phyloP scores from a whole-genome alignment of 1,284 basidiomycete genomes.

The Trametes hirsuta region DNA sequence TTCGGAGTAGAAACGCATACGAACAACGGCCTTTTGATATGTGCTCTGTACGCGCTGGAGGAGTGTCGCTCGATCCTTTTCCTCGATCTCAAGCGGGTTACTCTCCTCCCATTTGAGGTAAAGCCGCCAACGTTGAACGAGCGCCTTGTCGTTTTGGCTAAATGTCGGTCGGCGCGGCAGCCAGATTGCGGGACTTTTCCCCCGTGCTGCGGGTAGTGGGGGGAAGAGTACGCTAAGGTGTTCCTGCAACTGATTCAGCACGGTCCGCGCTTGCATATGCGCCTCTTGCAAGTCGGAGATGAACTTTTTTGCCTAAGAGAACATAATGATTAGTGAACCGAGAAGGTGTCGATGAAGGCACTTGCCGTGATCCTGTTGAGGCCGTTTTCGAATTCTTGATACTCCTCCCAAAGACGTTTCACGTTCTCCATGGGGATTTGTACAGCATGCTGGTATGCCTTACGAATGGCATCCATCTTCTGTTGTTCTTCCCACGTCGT shows the following conservation, averaged over 20 bases:
- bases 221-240: slow-evolving; percentile 70
- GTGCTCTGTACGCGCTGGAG: slow-evolving; percentile 79
- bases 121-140: slow-evolving; percentile 85
- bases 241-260: slow-evolving; percentile 82
- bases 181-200: slow-evolving; percentile 50
- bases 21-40: slow-evolving; percentile 85
- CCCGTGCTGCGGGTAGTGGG: slow-evolving; percentile 46
- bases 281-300: slow-evolving; percentile 82
- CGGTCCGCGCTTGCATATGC: slow-evolving; percentile 93
- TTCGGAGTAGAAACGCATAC: slow-evolving; percentile 95
- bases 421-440: slow-evolving; percentile 94
- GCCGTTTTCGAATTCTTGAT: slow-evolving; percentile 91
- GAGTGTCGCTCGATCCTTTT: slow-evolving; percentile 73
- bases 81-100: slow-evolving; percentile 93
- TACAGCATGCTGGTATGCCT: slow-evolving; percentile 92
- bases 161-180: slow-evolving; percentile 80
- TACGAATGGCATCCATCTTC: slow-evolving; percentile 92
- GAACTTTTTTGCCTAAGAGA: slow-evolving; percentile 87
- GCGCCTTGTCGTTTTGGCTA: slow-evolving; percentile 69
- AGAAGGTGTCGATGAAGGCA: not conserved
- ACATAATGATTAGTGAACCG: slow-evolving; percentile 1
- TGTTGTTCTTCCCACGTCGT: slow-evolving; percentile 94
- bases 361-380: slow-evolving; percentile 87
- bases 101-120: slow-evolving; percentile 97
- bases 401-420: slow-evolving; percentile 93